Evolutionary conservation across 78 protist genomes (phyloP), one percentile per base, ranked within the genome.

Genomic region (Salpingoeca rosetta): DNA sequence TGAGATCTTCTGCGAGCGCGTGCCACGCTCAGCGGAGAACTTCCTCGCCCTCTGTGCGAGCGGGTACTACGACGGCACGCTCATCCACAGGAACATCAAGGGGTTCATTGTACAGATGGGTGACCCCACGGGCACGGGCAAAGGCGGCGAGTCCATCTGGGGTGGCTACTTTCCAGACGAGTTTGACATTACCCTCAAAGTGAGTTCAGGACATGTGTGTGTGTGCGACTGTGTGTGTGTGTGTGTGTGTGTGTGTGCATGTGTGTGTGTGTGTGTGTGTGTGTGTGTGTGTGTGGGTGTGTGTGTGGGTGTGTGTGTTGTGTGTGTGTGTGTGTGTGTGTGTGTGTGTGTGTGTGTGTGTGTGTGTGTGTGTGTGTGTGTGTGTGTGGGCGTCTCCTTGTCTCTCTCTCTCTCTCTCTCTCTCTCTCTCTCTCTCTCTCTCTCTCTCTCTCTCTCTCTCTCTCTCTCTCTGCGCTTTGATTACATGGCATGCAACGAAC

Each of bases 91-190:
- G 86, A 90, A n/a, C n/a, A n/a, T n/a, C n/a, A n/a, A n/a, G n/a
- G n/a, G n/a, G n/a, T n/a, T n/a, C n/a, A n/a, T 94, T 86, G 76
- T 94, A 17, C 98, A 94, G 78, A 94, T 95, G 17, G 97, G 98
- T 28, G 97, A 94, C 76, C 98, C 98, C 28, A 89, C 95, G 1
- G 85, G 85, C 37, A 93, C 98, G 2, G 96, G 96, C 28, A 90
- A 90, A 76, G 96, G 98, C 24, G 98, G 97, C 1, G 85, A 82
- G 56, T 81, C 92, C 51, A 92, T 94, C 41, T 95, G 92, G 92
- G 95, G 95, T 25, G 86, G 87, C 38, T 78, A 80, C 31, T 91
- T 95, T 72, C 85, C 87, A n/a, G 95, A 93, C 84, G 96, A 95
- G 84, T 81, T 95, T 36, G 51, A 36, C 37, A 88, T 90, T 3